Base-by-base conservation (phyloP, 768 basidiomycete species). In the Tylopilus subfusipes region DNA sequence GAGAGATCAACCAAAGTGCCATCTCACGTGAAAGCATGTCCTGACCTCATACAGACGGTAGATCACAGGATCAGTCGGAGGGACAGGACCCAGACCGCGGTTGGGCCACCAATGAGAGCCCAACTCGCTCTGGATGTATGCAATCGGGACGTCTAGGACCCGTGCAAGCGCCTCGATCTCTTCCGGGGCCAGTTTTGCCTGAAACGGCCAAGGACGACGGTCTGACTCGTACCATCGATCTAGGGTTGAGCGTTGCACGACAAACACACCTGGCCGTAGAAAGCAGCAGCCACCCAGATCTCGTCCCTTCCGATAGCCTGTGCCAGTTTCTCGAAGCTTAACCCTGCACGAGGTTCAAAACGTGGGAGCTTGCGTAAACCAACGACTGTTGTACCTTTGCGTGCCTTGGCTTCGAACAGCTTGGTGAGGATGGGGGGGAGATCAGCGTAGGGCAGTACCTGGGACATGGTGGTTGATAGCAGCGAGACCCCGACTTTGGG, bases 31-130 rank as follows among this genome's bases (percentile, higher is more conserved):
- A 21, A 43, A n/a, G 50, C 16, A 29, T 7, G 13, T 53, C 71
- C 38, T 57, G 14, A 85, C 86, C 81, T 93, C 90, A 62, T 85
- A 92, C 54, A 93, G 72, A 30, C 90, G 82, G 69, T 93, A 93
- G 58, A 93, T 75, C 21, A 91, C 81, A 22, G 90, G 90, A 58
- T 92, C 90, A 1, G 79, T 83, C 1, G 90, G 90, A 2, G 88
- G 86, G 51, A 82, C 75, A 3, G 87, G 82, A 8, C 85, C 85
- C 24, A 88, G 68, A 42, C 74, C 75, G 50, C 90, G 86, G 60
- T 82, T 81, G 11, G 90, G 90, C 78, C 77, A 90, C 86, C 88
- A 90, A 33, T 84, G 78, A 13, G 74, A 69, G 29, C 86, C 87
- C 18, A 89, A 61, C 34, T 79, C 75, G 9, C 64, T 72, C 22